Percentiles rank a stretch among this genome's conserved stretches.
These are phyloP conservation scores for Hymenoscyphus occultus DNA, from an alignment of 2,329 filamentous ascomycete species.

Conservation along the genomic window DNA sequence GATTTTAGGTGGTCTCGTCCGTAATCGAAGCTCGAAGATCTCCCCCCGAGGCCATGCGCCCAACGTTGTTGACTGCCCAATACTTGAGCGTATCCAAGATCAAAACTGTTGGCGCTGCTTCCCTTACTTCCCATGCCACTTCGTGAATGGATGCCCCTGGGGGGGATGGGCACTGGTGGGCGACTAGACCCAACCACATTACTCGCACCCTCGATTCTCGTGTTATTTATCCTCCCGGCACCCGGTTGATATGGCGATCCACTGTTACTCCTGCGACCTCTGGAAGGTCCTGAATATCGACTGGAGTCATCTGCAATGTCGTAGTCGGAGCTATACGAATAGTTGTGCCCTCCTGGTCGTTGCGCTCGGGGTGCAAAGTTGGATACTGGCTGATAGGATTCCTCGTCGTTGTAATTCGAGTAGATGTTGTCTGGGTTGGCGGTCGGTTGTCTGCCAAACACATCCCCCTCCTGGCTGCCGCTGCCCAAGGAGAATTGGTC, in stretches of 20 bases:
- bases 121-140: constrained; percentile 68
- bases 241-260: constrained; percentile 67
- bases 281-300: constrained; percentile 51
- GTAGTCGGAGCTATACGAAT: constrained; percentile 61
- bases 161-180: constrained; percentile 37
- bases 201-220: constrained; percentile 41
- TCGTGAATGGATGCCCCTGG: constrained; percentile 50
- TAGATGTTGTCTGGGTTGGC: constrained; percentile 33
- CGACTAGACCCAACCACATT: constrained; percentile 36
- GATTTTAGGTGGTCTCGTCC: constrained; percentile 43
- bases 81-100: constrained; percentile 58
- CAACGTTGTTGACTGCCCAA: constrained; percentile 59
- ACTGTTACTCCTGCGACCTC: constrained; percentile 74
- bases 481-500: constrained; percentile 71
- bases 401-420: constrained; percentile 32
- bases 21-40: constrained; percentile 75
- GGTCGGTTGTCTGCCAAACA: constrained; percentile 29
- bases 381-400: constrained; percentile 28
- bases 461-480: constrained; percentile 38
- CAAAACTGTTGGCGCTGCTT: constrained; percentile 66
- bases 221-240: constrained; percentile 61
- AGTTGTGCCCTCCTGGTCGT: constrained; percentile 39
- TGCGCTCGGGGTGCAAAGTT: constrained; percentile 29
- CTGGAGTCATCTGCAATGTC: constrained; percentile 54
- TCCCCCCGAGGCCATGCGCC: constrained; percentile 46